These are phyloP conservation scores for Colletotrichum viniferum DNA, from an alignment of 2,329 filamentous ascomycete species.

Conservation along the genomic window DNA sequence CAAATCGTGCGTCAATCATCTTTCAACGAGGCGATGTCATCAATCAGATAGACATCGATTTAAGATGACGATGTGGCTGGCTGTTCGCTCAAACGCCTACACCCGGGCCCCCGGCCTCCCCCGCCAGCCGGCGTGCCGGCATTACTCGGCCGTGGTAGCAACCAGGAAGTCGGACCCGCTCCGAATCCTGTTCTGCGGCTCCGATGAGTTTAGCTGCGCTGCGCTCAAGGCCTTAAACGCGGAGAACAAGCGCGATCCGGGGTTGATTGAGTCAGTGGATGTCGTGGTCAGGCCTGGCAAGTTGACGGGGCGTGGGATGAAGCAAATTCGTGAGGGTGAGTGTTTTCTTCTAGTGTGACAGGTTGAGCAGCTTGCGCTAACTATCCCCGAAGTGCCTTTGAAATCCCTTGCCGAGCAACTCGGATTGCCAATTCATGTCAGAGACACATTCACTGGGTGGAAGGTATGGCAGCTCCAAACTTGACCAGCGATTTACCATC, in stretches of 20 bases:
- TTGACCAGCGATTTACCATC: not conserved
- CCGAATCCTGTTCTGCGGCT: constrained; percentile 90
- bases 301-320: constrained; percentile 75
- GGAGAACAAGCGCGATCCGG: constrained; percentile 57
- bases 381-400: constrained; percentile 68
- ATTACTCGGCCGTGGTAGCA: not conserved
- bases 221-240: constrained; percentile 72
- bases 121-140: not conserved
- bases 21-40: not conserved
- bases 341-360: not conserved
- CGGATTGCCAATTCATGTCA: constrained; percentile 70
- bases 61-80: constrained; percentile 1
- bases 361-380: not conserved
- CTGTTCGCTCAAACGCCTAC: not conserved
- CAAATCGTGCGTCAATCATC: not conserved
- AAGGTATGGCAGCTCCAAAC: constrained; percentile 51
- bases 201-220: constrained; percentile 85
- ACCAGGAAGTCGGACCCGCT: constrained; percentile 61
- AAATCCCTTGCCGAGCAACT: constrained; percentile 68
- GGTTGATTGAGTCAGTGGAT: constrained; percentile 76
- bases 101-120: not conserved
- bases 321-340: constrained; percentile 68
- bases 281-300: constrained; percentile 85
- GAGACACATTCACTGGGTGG: constrained; percentile 86
- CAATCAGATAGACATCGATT: fast-evolving